Base-by-base conservation (phyloP, 805 yeast species). In the Ogataea salicorniae region DNA sequence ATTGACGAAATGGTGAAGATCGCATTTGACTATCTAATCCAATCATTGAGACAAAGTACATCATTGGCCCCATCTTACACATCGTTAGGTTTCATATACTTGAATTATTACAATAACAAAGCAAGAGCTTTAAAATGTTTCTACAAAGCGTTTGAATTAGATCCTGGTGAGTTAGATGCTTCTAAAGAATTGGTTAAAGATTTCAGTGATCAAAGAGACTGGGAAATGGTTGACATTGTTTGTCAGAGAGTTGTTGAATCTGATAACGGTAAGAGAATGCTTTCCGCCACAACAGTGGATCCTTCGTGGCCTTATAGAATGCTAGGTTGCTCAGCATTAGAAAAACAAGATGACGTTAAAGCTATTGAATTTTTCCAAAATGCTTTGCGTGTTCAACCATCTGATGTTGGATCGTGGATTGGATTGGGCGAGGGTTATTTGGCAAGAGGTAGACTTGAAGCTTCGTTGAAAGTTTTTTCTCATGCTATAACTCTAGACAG, bases 361-460 rank as follows among this genome's bases (percentile, higher is more conserved):
- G 95, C 99, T 0, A 84, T 92, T 41, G 92, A 87, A 64, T 82
- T 87, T 79, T 90, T 88, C 61, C 99, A 94, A 65, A 77, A 82
- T 26, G 90, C 97, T 1, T 71, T 94, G 42, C 75, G 97, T 51
- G 69, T 85, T 53, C 71, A 81, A 39, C 70, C 84, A 0, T 53
- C 60, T 45, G 97, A 94, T 64, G 62, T 78, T 1, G 84, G 87
- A 53, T 84, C 96, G 2, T 92, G 98, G 97, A 72, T 86, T 29
- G 97, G 97, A 1, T 70, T 94, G n/a, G 99, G 99, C n/a, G 98
- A 94, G 63, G 92, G 97, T 0, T 94, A 94, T 63, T 72, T 77
- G 46, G 78, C 81, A 23, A 80, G 94, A 63, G 99, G 99, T 2
- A 75, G 96, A 51, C 70, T 84, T 39, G 91, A 87, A 47, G 95